Conservation (phyloP, 208 protist species). For the Leishmania mexicana region DNA sequence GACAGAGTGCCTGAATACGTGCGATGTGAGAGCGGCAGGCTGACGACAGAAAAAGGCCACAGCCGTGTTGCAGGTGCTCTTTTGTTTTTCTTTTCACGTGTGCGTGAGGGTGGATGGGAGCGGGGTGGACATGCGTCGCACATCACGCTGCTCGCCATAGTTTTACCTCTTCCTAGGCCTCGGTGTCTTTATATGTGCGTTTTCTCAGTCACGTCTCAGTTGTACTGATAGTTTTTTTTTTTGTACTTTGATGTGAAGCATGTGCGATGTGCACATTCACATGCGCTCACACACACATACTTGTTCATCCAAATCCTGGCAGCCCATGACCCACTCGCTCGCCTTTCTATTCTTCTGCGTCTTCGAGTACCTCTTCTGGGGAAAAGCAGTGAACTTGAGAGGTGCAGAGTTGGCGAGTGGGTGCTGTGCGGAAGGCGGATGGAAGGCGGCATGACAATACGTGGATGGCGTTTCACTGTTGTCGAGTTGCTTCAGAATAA, state of each 20-base stretch:
- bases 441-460: too few relatives aligned
- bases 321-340: neutral
- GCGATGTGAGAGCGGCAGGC: neutral
- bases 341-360: neutral
- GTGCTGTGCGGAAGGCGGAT: neutral
- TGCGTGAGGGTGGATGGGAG: neutral
- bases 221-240: neutral
- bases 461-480: neutral
- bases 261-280: neutral
- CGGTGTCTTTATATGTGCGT: neutral
- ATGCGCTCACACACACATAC: neutral
- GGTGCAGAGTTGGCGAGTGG: neutral
- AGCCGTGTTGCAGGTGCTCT: neutral
- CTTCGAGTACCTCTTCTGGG: conserved; percentile 3
- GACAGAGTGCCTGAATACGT: neutral
- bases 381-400: neutral
- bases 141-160: neutral
- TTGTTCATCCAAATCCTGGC: neutral
- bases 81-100: neutral
- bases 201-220: neutral
- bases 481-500: neutral
- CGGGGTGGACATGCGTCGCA: neutral
- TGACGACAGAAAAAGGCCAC: too few relatives aligned
- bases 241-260: neutral
- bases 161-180: neutral